Evolutionary conservation across 768 basidiomycete species (phyloP).

Genomic region (Macrolepiota dolichaula): DNA sequence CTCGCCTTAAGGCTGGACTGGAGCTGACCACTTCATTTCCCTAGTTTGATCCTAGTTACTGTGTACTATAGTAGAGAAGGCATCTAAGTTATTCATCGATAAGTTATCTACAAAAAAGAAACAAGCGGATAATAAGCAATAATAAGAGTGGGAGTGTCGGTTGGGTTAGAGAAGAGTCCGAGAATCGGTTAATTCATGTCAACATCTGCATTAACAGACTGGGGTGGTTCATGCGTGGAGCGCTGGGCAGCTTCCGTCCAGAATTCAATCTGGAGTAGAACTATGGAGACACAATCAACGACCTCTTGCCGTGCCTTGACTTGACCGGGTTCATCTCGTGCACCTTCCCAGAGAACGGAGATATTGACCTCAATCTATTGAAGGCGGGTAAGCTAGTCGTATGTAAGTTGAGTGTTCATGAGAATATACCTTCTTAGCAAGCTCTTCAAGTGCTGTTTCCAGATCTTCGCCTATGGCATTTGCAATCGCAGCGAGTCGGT

Average conservation of each 20-base stretch:
- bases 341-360: slow-evolving; percentile 57
- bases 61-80: no score
- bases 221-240: slow-evolving; percentile 18
- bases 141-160: not conserved
- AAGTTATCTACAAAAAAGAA: no score
- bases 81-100: no score
- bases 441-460: slow-evolving; percentile 38
- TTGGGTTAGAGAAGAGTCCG: not conserved
- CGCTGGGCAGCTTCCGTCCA: slow-evolving; percentile 40
- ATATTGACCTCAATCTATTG: slow-evolving; percentile 37
- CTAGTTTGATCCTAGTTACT: no score
- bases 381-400: not conserved
- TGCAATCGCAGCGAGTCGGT: slow-evolving; percentile 41
- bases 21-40: no score
- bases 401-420: not conserved
- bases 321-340: slow-evolving; percentile 46
- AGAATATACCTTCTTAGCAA: slow-evolving; percentile 52
- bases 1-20: no score
- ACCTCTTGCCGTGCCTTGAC: slow-evolving; percentile 34
- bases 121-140: not conserved
- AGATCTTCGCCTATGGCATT: slow-evolving; percentile 48
- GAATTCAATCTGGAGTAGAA: slow-evolving; percentile 40
- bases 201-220: slow-evolving; percentile 12
- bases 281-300: slow-evolving; percentile 31
- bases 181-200: slow-evolving; percentile 1